Percentiles rank a stretch among this genome's conserved stretches.
phyloP scores from a whole-genome alignment of 441 rosid genomes.

The Iberis amara region DNA sequence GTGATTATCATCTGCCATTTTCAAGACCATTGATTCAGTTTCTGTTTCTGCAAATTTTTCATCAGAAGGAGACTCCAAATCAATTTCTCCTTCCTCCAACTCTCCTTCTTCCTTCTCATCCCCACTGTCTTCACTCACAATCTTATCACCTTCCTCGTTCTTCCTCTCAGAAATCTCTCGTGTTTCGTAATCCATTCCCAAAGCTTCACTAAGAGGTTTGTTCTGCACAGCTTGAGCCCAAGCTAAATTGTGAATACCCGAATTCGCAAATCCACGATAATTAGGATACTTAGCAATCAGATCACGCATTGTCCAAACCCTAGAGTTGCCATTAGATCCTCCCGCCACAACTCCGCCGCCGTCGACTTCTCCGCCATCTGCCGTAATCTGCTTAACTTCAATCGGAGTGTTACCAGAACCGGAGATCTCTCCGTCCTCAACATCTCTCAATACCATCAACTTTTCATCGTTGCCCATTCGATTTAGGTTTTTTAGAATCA shows the following conservation, averaged over 20 bases:
- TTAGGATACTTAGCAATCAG: conserved; percentile 46
- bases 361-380: conserved; percentile 20
- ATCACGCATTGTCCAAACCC: conserved; percentile 87
- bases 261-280: conserved; percentile 40
- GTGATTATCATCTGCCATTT: conserved; percentile 22
- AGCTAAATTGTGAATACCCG: conserved; percentile 72
- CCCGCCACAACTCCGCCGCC: conserved; percentile 19
- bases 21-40: conserved; percentile 22
- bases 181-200: conserved; percentile 50
- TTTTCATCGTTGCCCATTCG: conserved; percentile 47
- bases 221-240: conserved; percentile 99
- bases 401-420: conserved; percentile 52
- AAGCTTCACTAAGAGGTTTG: conserved; percentile 56
- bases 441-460: conserved; percentile 44
- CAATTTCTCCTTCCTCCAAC: conserved; percentile 94
- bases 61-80: conserved; percentile 51
- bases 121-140: conserved; percentile 52
- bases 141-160: conserved; percentile 33
- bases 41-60: conserved; percentile 27
- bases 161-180: conserved; percentile 41
- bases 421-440: conserved; percentile 90
- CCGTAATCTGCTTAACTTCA: conserved; percentile 36
- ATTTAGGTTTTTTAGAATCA: conserved; percentile 30
- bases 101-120: conserved; percentile 89
- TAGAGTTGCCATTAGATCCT: conserved; percentile 30